Percentiles rank a stretch among this genome's conserved stretches.
Conservation (phyloP, 2,329 filamentous ascomycete genomes). For the Colletotrichum sublineola region DNA sequence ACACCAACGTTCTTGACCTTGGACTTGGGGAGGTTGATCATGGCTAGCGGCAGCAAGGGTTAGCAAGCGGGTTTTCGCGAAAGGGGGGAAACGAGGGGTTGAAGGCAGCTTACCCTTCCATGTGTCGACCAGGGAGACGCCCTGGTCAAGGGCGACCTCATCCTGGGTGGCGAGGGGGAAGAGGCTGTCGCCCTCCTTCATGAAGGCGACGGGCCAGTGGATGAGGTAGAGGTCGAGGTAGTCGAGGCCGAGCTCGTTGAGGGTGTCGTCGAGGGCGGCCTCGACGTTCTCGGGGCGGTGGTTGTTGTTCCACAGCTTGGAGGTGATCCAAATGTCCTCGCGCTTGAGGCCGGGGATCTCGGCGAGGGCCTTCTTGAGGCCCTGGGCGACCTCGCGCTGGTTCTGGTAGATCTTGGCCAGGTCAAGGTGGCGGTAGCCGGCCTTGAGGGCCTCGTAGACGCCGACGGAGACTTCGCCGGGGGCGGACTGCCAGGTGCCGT, state of each 20-base stretch:
- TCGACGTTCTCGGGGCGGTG: constrained; percentile 72
- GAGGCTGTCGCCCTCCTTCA: constrained; percentile 52
- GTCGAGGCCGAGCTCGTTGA: constrained; percentile 67
- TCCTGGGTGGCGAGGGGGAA: constrained; percentile 58
- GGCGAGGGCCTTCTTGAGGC: constrained; percentile 61
- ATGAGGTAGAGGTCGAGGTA: constrained; percentile 74
- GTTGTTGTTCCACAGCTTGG: constrained; percentile 76
- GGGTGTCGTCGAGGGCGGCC: constrained; percentile 67
- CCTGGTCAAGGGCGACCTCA: constrained; percentile 58
- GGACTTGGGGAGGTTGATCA: constrained; percentile 69
- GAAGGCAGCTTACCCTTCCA: constrained; percentile 54
- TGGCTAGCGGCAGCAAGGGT: constrained; percentile 46
- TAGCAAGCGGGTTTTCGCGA: neutral
- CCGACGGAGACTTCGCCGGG: constrained; percentile 74
- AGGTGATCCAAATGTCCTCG: constrained; percentile 74
- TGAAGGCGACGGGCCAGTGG: constrained; percentile 71
- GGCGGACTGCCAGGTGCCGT: constrained; percentile 76
- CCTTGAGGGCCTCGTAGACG: constrained; percentile 73
- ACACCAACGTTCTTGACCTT: constrained; percentile 78
- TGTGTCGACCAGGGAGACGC: constrained; percentile 57
- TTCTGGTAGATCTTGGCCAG: constrained; percentile 72
- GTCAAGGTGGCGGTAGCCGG: constrained; percentile 74
- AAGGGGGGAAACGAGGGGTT: too few relatives aligned
- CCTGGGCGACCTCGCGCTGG: constrained; percentile 70
- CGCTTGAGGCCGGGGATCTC: constrained; percentile 66